Conservation (phyloP, 352 stramenopile species). For the Phytopythium sindhum region DNA sequence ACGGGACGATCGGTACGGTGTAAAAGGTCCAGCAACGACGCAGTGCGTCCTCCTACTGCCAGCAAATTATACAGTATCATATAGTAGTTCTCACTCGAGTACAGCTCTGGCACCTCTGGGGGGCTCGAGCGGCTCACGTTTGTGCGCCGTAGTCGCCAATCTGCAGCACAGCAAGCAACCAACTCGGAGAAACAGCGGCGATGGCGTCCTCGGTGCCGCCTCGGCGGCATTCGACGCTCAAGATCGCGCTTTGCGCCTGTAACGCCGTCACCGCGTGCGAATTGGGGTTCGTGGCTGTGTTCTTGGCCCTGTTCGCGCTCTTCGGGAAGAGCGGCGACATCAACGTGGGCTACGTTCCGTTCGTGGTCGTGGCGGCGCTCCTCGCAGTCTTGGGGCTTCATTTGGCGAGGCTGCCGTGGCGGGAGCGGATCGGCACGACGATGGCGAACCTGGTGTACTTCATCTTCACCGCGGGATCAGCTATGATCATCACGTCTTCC, state of each 20-base stretch:
- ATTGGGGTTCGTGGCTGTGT: not conserved
- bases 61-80: not conserved
- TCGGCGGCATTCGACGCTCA: not conserved
- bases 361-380: not conserved
- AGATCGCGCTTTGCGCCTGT: not conserved
- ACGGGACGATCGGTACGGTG: not conserved
- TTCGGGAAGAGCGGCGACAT: not conserved
- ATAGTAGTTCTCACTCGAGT: too few relatives aligned
- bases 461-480: not conserved
- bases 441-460: not conserved
- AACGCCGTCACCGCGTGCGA: constrained; percentile 1
- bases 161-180: not conserved
- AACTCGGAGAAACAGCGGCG: not conserved
- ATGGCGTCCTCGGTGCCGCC: not conserved
- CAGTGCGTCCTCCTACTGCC: not conserved
- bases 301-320: not conserved
- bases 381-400: not conserved
- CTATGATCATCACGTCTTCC: not conserved
- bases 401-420: not conserved
- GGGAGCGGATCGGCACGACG: not conserved
- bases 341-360: not conserved
- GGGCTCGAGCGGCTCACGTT: too few relatives aligned
- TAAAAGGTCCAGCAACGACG: too few relatives aligned
- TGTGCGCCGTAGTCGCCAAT: not conserved
- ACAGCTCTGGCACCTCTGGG: too few relatives aligned